Percentiles rank a stretch among this genome's conserved stretches.
Conservation (phyloP, 768 basidiomycete genomes). For the Roridomyces roridus region DNA sequence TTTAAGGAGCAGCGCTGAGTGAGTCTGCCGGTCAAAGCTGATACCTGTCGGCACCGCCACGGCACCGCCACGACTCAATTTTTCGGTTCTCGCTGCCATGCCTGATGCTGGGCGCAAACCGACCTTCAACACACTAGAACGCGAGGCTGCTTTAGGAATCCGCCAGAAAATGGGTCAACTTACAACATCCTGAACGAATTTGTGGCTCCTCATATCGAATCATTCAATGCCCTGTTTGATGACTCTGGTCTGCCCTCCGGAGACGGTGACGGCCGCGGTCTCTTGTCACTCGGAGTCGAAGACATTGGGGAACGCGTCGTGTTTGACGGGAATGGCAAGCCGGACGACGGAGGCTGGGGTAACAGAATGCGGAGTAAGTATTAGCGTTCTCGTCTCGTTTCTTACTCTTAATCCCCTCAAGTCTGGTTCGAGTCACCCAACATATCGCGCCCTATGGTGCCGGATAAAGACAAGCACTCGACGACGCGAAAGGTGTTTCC, state of each 20-base stretch:
- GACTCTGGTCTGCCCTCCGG: constrained; percentile 82
- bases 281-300: constrained; percentile 77
- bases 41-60: not conserved
- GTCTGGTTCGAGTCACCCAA: constrained; percentile 92
- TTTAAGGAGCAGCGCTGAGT: not conserved
- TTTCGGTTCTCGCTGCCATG: constrained; percentile 44
- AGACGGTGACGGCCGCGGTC: constrained; percentile 78
- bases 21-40: not conserved
- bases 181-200: constrained; percentile 90
- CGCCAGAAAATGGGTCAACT: constrained; percentile 69
- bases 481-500: constrained; percentile 85
- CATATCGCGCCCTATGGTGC: constrained; percentile 84
- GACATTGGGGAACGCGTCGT: constrained; percentile 93
- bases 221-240: constrained; percentile 96
- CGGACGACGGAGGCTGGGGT: constrained; percentile 68
- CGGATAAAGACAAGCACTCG: constrained; percentile 80
- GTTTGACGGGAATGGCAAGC: constrained; percentile 76
- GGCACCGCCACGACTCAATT: constrained; percentile 12
- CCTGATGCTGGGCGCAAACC: constrained; percentile 55
- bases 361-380: constrained; percentile 85
- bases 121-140: constrained; percentile 82
- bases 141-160: constrained; percentile 84
- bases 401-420: constrained; percentile 40
- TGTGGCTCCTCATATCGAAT: constrained; percentile 92
- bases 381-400: not conserved